Evolutionary conservation across 441 rosid genomes (phyloP), one percentile per base, ranked within the genome.

Genomic region (Manihot esculenta): DNA sequence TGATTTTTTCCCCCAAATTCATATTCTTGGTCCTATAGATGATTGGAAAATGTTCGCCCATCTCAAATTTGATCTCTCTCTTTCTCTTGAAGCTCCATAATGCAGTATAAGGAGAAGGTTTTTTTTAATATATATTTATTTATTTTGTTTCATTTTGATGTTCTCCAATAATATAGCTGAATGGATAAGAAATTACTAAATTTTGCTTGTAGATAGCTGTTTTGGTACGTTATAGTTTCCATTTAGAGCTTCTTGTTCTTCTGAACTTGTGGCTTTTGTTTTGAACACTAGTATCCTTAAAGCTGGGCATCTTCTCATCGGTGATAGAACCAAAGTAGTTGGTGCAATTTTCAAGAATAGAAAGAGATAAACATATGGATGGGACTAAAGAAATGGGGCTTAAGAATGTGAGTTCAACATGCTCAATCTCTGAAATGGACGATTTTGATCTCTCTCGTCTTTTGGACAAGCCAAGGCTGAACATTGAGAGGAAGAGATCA

Each of bases 401-500:
- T 49, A 85, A 79, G 78, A 78, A 88, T 50, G 96, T 90, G 38
- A 76, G 93, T 54, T 90, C 96, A 0, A 82, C 82, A 70, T 88
- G 89, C 74, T 85, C 94, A 2, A 78, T 91, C 66, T 74, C 90
- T 0, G 97, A 93, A 61, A 79, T 87, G 79, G 91, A 84, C 48
- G 98, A 94, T 67, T 85, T 77, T 30, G 95, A 91, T 78, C 82
- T 94, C 55, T 85, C 86, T 11, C 87, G 86, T 66, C 84, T 89
- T 7, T 84, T 94, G 56, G 95, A 91, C 79, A 86, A 81, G 80
- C 93, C 93, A 0, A 87, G 82, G 82, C 83, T 94, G 72, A 91
- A 85, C 74, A 85, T 91, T 21, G 97, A 91, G 71, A 80, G 92
- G 83, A 80, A 89, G 78, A 86, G 98, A 78, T 91, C 98, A 0